Base-by-base conservation (phyloP, 257 asterid species). In the Knoxia roxburghii region DNA sequence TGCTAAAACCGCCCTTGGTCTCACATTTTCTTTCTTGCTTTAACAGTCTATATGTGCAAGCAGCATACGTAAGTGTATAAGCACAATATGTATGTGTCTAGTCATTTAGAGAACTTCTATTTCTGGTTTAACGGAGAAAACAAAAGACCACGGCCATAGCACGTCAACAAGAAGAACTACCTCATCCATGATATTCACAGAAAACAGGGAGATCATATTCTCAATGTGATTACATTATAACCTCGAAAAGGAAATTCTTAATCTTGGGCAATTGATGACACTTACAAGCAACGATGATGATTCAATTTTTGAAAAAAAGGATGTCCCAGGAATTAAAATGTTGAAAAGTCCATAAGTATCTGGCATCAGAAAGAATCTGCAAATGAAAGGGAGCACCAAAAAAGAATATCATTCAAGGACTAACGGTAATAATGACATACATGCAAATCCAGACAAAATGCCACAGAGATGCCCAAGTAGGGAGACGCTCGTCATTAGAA, bases 401-500 rank as follows among this genome's bases (percentile, higher is more conserved):
- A 52, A 3, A 53, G 49, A 32, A 57, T 23, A 65, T 32, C 18
- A 56, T 37, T 15, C 3, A 6, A 30, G 10, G 15, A 24, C 17
- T 7, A 32, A 39, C 46, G 59, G 67, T 50, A 53, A n/a, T 65
- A 76, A 26, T 73, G 50, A 65, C 90, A 46, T 85, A 89, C 96
- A 88, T 54, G 95, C 95, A 59, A 80, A 90, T 75, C 97, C 97
- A 1, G 97, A 90, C 79, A 90, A 77, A 82, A 90, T 86, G 60
- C 98, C 84, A 64, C 81, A 80, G 18, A 80, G 76, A 72, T 80
- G 84, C 40, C 84, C 82, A 71, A 89, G 95, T 56, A 91, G 82
- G 13, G 96, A 91, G 68, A 91, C 89, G 58, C 87, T 89, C 59
- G 95, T 73, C 98, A 89, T 87, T 48, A 89, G 89, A 70, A 91